A percentile compares a stretch with the other conserved stretches of the same genome.
These are phyloP conservation scores for Gossypium stocksii DNA, from an alignment of 345 rosid species.

Conservation along the genomic window DNA sequence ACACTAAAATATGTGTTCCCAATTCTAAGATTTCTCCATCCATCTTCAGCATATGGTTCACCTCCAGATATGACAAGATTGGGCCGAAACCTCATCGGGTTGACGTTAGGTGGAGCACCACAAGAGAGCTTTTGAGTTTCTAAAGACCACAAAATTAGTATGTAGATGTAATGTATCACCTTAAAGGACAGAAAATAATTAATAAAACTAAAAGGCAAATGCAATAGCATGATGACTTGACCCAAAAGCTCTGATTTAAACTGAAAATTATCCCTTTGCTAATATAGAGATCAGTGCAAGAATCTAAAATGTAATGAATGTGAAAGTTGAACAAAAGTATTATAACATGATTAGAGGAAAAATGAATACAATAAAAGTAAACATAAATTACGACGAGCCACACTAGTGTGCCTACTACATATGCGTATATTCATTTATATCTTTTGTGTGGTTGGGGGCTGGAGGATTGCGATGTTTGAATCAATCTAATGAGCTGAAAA, in stretches of 20 bases:
- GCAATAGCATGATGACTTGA: background rate
- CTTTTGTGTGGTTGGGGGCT: no score
- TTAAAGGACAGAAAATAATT: background rate
- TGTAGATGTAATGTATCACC: background rate
- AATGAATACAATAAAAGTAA: background rate
- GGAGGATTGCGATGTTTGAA: no score
- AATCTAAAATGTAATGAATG: no score
- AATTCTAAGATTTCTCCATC: conserved; percentile 63
- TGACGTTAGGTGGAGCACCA: conserved; percentile 31
- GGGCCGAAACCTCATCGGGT: conserved; percentile 76
- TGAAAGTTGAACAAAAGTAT: no score
- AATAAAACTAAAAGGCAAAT: background rate
- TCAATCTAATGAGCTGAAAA: no score
- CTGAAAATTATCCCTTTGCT: no score
- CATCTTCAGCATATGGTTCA: conserved; percentile 79
- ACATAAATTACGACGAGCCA: background rate
- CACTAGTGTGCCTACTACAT: no score
- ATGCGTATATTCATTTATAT: no score
- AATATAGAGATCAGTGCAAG: no score
- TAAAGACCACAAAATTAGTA: background rate
- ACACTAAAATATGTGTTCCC: conserved; percentile 57
- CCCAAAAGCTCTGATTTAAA: no score
- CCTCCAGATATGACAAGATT: conserved; percentile 75
- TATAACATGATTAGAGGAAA: no score
- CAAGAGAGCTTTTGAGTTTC: conserved; percentile 16